Conservation (phyloP, 192 early-diverging fungal genomes). For the Funneliformis geosporum region DNA sequence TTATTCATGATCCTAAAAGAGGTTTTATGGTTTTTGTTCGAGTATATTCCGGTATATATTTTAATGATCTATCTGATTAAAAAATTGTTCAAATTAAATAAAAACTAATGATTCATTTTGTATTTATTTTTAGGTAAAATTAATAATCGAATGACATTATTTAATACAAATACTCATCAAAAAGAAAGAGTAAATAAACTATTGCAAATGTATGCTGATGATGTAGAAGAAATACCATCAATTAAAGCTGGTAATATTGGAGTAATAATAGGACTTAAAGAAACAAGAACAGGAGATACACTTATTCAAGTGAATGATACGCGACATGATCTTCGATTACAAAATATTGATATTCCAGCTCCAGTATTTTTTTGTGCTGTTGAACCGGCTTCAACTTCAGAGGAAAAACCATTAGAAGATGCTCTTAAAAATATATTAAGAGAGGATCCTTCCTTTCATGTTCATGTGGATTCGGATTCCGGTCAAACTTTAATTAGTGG, state of each 20-base stretch:
- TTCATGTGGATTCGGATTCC: conserved; percentile 75
- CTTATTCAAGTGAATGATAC: conserved; percentile 62
- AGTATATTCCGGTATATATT: conserved; percentile 95
- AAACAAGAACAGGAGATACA: conserved; percentile 92
- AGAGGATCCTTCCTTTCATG: conserved; percentile 87
- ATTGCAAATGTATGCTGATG: conserved; percentile 96
- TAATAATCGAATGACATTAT: conserved; percentile 64
- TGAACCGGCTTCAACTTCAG: conserved; percentile 83
- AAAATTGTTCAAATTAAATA: conserved; percentile 83
- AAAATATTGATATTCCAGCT: conserved; percentile 50
- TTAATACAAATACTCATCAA: conserved; percentile 74
- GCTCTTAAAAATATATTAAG: conserved; percentile 79
- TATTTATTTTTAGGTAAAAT: conserved; percentile 52
- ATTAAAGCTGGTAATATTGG: conserved; percentile 95
- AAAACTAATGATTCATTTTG: conserved; percentile 66
- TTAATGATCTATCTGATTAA: too few relatives aligned
- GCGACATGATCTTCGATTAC: conserved; percentile 55
- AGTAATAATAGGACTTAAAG: conserved; percentile 96
- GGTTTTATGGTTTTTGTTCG: conserved; percentile 93
- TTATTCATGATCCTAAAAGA: conserved; percentile 79
- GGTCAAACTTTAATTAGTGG: conserved; percentile 88
- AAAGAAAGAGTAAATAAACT: conserved; percentile 95
- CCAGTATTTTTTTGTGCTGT: conserved; percentile 94
- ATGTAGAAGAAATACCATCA: conserved; percentile 79
- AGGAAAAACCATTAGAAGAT: conserved; percentile 84